phyloP scores from a whole-genome alignment of 495 filamentous ascomycete species.

The Penicillium soppii region DNA sequence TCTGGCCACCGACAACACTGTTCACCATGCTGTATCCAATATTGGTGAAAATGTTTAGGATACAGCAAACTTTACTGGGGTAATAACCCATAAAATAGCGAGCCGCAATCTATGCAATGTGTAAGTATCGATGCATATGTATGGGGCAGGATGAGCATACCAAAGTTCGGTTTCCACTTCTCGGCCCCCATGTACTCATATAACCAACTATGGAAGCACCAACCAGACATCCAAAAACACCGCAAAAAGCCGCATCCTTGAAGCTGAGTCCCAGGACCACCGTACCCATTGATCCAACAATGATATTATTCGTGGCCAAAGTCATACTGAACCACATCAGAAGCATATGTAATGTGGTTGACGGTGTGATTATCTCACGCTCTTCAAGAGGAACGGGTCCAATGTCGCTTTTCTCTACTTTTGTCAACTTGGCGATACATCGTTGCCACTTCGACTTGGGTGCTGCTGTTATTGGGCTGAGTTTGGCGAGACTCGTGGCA shows the following conservation, averaged over 20 bases:
- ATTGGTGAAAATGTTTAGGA: slow-evolving; percentile 69
- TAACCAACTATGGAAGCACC: slow-evolving; percentile 64
- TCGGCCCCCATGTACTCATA: slow-evolving; percentile 72
- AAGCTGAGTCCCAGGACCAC: slow-evolving; percentile 64
- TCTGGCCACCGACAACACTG: slow-evolving; percentile 51
- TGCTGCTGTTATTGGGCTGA: slow-evolving; percentile 2
- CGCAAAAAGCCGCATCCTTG: slow-evolving; percentile 62
- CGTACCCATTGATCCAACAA: slow-evolving; percentile 67
- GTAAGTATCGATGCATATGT: background rate
- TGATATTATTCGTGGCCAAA: slow-evolving; percentile 69
- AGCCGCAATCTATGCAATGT: slow-evolving; percentile 53
- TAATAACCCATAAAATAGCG: slow-evolving; percentile 79
- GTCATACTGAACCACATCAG: slow-evolving; percentile 76
- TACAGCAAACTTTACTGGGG: slow-evolving; percentile 65
- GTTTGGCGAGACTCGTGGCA: slow-evolving; percentile 10
- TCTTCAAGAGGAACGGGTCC: slow-evolving; percentile 61
- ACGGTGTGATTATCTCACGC: slow-evolving; percentile 31
- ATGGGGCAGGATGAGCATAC: slow-evolving; percentile 36
- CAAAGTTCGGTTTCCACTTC: slow-evolving; percentile 70
- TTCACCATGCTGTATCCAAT: slow-evolving; percentile 69
- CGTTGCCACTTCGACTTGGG: slow-evolving; percentile 24
- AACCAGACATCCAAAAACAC: slow-evolving; percentile 59
- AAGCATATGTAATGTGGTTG: slow-evolving; percentile 56
- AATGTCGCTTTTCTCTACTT: slow-evolving; percentile 68
- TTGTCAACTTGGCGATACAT: slow-evolving; percentile 41